Conservation (phyloP, 371 early-diverging fungal genomes). For the Actinomortierella ambigua region DNA sequence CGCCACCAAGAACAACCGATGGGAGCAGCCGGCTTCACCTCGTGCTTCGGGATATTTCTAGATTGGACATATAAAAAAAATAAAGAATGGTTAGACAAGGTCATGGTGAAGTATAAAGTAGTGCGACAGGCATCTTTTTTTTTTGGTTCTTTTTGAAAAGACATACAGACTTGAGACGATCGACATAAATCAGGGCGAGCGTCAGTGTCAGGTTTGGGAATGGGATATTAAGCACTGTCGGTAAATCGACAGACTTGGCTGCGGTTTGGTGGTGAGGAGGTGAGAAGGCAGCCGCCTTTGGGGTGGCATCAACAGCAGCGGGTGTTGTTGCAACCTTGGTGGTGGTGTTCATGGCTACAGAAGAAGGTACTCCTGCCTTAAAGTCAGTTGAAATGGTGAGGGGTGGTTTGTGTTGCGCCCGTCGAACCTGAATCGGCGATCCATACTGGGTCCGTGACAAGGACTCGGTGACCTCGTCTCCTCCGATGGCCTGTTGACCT, state of each 20-base stretch:
- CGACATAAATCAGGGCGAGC: constrained; percentile 61
- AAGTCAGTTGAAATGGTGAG: not conserved
- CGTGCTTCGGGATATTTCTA: constrained; percentile 55
- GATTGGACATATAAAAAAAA: not conserved
- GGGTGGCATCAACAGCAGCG: constrained; percentile 5
- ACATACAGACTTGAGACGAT: constrained; percentile 59
- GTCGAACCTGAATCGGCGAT: no score
- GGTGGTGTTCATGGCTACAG: no score
- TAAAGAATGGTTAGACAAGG: constrained; percentile 1
- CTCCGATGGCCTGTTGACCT: no score
- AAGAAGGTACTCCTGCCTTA: not conserved
- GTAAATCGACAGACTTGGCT: not conserved
- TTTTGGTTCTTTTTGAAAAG: not conserved
- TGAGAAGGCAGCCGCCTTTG: not conserved
- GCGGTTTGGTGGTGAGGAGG: not conserved
- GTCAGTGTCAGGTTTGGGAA: constrained; percentile 57
- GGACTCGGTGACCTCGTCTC: no score
- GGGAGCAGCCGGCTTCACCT: constrained; percentile 60
- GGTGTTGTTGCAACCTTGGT: not conserved
- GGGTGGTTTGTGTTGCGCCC: not conserved
- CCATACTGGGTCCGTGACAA: no score
- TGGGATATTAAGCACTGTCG: constrained; percentile 20
- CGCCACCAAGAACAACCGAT: constrained; percentile 60
- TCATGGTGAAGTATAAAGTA: constrained; percentile 3
- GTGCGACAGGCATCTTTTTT: not conserved